Evolutionary conservation across 2,329 filamentous ascomycete species (phyloP).

Genomic region (Xylariomycetidae sp.): DNA sequence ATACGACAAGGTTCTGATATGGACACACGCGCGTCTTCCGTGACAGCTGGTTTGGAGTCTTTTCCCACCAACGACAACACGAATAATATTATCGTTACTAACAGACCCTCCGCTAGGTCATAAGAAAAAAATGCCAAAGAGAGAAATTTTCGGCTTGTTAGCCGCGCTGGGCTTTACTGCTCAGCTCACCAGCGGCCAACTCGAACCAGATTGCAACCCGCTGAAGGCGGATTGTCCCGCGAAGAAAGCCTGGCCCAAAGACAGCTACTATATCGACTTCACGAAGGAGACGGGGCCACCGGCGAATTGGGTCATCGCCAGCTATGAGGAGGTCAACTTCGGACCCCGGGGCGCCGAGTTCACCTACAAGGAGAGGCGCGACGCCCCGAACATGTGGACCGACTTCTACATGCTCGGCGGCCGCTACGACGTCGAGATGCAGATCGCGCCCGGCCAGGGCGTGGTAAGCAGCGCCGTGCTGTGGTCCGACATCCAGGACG

Average conservation of each 20-base stretch:
- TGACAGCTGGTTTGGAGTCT: slow-evolving; percentile 1
- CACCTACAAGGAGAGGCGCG: slow-evolving; percentile 22
- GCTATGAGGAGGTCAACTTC: slow-evolving; percentile 21
- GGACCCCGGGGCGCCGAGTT: slow-evolving; percentile 24
- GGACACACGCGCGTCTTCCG: slow-evolving; percentile 4
- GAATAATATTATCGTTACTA: slow-evolving; percentile 11
- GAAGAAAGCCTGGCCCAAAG: slow-evolving; percentile 20
- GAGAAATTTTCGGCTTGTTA: slow-evolving; percentile 18
- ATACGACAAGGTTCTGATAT: slow-evolving; percentile 19
- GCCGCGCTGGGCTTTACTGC: slow-evolving; percentile 17
- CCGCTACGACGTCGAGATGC: slow-evolving; percentile 27
- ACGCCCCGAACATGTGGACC: slow-evolving; percentile 27
- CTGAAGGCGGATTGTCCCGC: slow-evolving; percentile 20
- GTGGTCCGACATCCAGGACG: slow-evolving; percentile 27
- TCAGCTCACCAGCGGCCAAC: slow-evolving; percentile 19
- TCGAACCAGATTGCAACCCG: slow-evolving; percentile 26
- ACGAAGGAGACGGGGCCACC: slow-evolving; percentile 21
- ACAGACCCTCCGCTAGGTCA: slow-evolving; percentile 13
- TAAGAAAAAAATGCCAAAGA: slow-evolving; percentile 17
- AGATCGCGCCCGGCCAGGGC: slow-evolving; percentile 26
- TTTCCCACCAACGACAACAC: slow-evolving; percentile 10
- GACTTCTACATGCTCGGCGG: slow-evolving; percentile 29
- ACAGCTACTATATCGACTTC: slow-evolving; percentile 27
- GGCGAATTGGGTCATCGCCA: slow-evolving; percentile 21
- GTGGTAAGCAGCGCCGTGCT: slow-evolving; percentile 23